A percentile compares a stretch with the other conserved stretches of the same genome.
phyloP scores from a whole-genome alignment of 2,329 filamentous ascomycete genomes.

The Ilyonectria mors-panacis region DNA sequence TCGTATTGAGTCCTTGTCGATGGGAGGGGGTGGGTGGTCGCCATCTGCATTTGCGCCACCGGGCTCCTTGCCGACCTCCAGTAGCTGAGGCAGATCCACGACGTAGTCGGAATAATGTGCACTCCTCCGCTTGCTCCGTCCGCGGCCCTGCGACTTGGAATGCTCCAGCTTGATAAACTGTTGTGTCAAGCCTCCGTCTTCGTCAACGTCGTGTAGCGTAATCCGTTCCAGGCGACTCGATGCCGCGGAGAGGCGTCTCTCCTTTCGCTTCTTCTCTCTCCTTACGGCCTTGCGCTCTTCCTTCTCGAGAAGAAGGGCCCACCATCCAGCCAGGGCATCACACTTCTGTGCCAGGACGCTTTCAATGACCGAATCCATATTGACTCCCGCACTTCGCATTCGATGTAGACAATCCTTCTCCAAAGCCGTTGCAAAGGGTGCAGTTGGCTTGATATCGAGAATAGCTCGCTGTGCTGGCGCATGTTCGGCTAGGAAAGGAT shows the following conservation, averaged over 20 bases:
- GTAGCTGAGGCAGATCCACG: conserved; percentile 82
- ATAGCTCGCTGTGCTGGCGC: conserved; percentile 92
- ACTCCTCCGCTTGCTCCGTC: conserved; percentile 83
- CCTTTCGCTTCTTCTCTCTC: conserved; percentile 85
- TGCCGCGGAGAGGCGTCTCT: conserved; percentile 88
- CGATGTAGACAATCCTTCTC: conserved; percentile 94
- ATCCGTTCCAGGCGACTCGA: conserved; percentile 89
- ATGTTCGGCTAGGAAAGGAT: conserved; percentile 90
- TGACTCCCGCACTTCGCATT: conserved; percentile 93
- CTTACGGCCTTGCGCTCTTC: conserved; percentile 89
- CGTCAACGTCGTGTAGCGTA: conserved; percentile 82
- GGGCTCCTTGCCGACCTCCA: conserved; percentile 69
- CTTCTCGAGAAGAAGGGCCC: conserved; percentile 94
- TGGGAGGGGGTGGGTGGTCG: conserved; percentile 75
- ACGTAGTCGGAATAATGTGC: conserved; percentile 74
- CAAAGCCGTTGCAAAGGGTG: conserved; percentile 86
- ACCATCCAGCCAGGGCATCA: conserved; percentile 94
- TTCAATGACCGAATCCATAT: conserved; percentile 95
- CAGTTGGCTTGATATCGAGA: conserved; percentile 82
- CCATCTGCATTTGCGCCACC: conserved; percentile 61
- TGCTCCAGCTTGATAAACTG: conserved; percentile 61
- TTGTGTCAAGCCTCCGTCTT: conserved; percentile 74
- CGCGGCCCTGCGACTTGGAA: conserved; percentile 75
- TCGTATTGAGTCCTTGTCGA: conserved; percentile 84
- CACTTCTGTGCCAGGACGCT: conserved; percentile 92